Percentiles rank a stretch among this genome's conserved stretches.
Conservation (phyloP, 805 yeast species). For the Hemisphaericaspora nanyangensis region DNA sequence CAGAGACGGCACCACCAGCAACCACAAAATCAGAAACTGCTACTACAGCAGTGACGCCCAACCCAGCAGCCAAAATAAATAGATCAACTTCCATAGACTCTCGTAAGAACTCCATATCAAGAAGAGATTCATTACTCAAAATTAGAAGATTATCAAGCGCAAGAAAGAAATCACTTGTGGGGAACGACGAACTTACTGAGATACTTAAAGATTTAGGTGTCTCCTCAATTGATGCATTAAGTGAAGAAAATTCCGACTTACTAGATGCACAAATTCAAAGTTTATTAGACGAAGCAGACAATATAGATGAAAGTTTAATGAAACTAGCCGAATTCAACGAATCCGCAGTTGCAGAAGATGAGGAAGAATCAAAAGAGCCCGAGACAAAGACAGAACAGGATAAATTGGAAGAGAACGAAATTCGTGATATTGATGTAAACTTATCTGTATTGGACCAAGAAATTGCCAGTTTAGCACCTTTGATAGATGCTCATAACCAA, state of each 20-base stretch:
- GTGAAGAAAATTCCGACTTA: constrained; percentile 21
- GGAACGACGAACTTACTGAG: constrained; percentile 37
- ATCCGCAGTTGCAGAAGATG: constrained; percentile 24
- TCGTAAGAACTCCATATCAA: constrained; percentile 5
- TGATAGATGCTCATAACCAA: constrained; percentile 34
- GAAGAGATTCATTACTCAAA: constrained; percentile 13
- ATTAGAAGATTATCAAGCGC: constrained; percentile 34
- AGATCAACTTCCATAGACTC: constrained; percentile 1
- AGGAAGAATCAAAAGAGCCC: constrained; percentile 34
- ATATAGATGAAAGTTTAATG: constrained; percentile 11
- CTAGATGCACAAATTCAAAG: constrained; percentile 31
- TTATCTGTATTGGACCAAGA: constrained; percentile 36
- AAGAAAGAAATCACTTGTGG: constrained; percentile 35
- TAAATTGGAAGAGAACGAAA: constrained; percentile 8
- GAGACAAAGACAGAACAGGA: constrained; percentile 24
- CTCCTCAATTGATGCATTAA: constrained; percentile 24
- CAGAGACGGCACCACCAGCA: background rate
- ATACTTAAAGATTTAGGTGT: constrained; percentile 36
- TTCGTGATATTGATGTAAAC: constrained; percentile 21
- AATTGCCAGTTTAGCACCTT: constrained; percentile 37
- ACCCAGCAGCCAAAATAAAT: constrained; percentile 1
- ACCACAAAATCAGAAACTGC: background rate
- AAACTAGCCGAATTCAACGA: constrained; percentile 16
- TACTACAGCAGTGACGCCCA: background rate
- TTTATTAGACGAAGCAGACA: constrained; percentile 22